These are phyloP conservation scores for Botrytis medusae DNA, from an alignment of 2,329 filamentous ascomycete species.

Conservation along the genomic window DNA sequence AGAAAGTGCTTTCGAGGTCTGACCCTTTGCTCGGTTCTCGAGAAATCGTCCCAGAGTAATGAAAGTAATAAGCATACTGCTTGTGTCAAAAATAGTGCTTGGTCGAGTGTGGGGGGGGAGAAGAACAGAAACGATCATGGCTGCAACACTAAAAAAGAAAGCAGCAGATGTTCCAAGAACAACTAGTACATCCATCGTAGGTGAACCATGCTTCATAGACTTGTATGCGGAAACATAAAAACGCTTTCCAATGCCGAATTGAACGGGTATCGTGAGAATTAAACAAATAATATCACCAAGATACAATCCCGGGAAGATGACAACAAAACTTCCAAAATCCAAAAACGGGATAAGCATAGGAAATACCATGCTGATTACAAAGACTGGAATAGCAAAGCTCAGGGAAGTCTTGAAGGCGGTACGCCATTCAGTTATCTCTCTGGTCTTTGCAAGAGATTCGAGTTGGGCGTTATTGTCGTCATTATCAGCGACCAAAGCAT, in stretches of 20 bases:
- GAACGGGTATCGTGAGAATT: constrained; percentile 82
- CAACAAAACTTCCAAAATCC: constrained; percentile 70
- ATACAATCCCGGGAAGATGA: constrained; percentile 73
- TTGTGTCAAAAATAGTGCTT: constrained; percentile 92
- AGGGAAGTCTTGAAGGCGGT: constrained; percentile 75
- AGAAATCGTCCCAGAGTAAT: constrained; percentile 87
- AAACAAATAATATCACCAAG: constrained; percentile 86
- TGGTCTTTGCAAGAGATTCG: constrained; percentile 92
- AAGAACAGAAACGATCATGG: constrained; percentile 80
- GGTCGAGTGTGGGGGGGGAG: constrained; percentile 76
- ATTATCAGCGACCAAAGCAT: constrained; percentile 83
- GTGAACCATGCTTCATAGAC: constrained; percentile 83
- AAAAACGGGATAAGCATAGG: constrained; percentile 78
- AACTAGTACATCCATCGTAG: constrained; percentile 97
- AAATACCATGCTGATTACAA: constrained; percentile 88
- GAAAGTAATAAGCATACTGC: constrained; percentile 97
- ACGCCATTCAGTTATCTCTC: constrained; percentile 92
- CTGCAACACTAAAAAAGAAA: constrained; percentile 89
- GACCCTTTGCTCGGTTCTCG: constrained; percentile 92
- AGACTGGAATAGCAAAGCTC: constrained; percentile 84
- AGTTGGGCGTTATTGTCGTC: constrained; percentile 97
- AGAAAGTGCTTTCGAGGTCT: constrained; percentile 92
- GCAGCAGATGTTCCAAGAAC: constrained; percentile 91
- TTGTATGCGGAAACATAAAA: constrained; percentile 96
- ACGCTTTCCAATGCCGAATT: constrained; percentile 92